Base-by-base conservation (phyloP, 345 rosid genomes). In the Corymbia maculata region DNA sequence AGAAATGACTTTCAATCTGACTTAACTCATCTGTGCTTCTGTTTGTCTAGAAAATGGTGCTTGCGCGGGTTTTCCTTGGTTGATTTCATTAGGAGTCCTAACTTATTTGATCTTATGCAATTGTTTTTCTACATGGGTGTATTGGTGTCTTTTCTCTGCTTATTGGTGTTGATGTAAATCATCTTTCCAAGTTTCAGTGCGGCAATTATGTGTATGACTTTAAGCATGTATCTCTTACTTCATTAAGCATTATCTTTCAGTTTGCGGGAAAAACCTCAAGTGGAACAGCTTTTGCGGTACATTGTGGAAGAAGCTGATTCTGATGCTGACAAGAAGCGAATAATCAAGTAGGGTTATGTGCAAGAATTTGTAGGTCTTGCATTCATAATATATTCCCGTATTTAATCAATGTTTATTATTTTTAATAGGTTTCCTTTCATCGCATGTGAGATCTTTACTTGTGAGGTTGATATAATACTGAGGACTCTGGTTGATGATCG, bases 401-500 rank as follows among this genome's bases (percentile, higher is more conserved):
- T 55, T 85, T 70, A 55, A n/a, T 59, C 85, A 52, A 49, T n/a
- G 36, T 36, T 75, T 68, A 79, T 86, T 59, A 61, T 64, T 86
- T 32, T 52, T 88, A 64, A 85, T 86, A 97, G 99, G 97, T 93
- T 95, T 92, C 99, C 99, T 86, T 97, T 97, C 90, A 92, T 97
- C 88, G 96, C 99, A 36, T 95, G 98, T 89, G 99, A 97, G 93
- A 95, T 97, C 53, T 96, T 97, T 92, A 97, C 98, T 21, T 96
- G 98, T 92, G 98, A 96, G 92, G 96, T 97, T 90, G 99, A 97
- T 90, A 94, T 95, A 91, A 96, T 97, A 89, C 94, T 97, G 80
- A 97, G 94, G 91, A 94, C 98, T n/a, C 90, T 97, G 89, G 98
- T 95, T 12, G 99, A 97, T 89, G 98, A 97, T 88, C 98, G 94